Conservation (phyloP, 1,284 basidiomycete genomes). For the Rhodofomes roseus region DNA sequence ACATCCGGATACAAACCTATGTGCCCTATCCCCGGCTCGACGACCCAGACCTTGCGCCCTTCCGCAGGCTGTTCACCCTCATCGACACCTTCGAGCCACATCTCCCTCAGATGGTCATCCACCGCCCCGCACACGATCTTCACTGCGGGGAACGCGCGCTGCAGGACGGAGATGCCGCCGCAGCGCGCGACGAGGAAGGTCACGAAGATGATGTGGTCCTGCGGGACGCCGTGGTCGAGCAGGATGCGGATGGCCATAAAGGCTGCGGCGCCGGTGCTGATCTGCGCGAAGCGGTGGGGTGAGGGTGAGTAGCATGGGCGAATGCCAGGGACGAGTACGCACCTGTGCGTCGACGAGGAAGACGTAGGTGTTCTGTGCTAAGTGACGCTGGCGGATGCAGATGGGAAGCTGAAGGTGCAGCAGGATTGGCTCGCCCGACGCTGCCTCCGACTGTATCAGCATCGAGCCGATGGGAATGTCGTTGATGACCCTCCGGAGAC, state of each 20-base stretch:
- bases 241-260: slow-evolving; percentile 97
- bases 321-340: slow-evolving; percentile 6
- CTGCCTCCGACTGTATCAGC: slow-evolving; percentile 85
- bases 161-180: slow-evolving; percentile 77
- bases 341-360: slow-evolving; percentile 93
- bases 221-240: slow-evolving; percentile 89
- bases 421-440: slow-evolving; percentile 85
- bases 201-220: slow-evolving; percentile 83
- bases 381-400: slow-evolving; percentile 60
- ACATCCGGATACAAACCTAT: slow-evolving; percentile 49
- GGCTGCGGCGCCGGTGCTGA: slow-evolving; percentile 92
- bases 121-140: slow-evolving; percentile 82
- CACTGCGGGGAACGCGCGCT: slow-evolving; percentile 79
- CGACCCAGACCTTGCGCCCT: slow-evolving; percentile 67
- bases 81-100: slow-evolving; percentile 57
- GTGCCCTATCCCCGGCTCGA: slow-evolving; percentile 80
- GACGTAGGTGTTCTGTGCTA: slow-evolving; percentile 74
- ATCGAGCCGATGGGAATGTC: slow-evolving; percentile 88
- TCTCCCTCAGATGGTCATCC: slow-evolving; percentile 70
- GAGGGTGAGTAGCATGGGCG: not conserved
- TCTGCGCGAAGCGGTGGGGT: slow-evolving; percentile 39
- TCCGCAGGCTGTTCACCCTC: slow-evolving; percentile 31
- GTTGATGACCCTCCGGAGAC: slow-evolving; percentile 85
- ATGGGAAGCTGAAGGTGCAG: slow-evolving; percentile 80
- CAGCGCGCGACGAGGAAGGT: slow-evolving; percentile 83